A percentile compares a stretch with the other conserved stretches of the same genome.
Conservation (phyloP, 164 flowering plant genomes). For the Taxillus chinensis region DNA sequence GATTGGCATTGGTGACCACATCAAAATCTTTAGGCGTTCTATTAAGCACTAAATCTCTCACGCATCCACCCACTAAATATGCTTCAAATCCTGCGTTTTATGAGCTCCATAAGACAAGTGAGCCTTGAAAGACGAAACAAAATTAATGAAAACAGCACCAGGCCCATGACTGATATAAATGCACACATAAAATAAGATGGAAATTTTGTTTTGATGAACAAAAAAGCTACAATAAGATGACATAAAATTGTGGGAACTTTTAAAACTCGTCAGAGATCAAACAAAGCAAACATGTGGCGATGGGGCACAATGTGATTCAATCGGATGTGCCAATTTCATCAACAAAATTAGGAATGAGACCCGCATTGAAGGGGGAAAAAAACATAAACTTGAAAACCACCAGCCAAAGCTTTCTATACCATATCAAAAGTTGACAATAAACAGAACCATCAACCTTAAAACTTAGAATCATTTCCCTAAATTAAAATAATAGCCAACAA, state of each 20-base stretch:
- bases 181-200: neutral
- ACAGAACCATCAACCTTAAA: neutral
- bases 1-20: constrained; percentile 75
- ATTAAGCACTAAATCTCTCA: constrained; percentile 68
- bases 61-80: constrained; percentile 96
- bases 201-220: neutral
- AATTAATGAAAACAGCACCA: neutral
- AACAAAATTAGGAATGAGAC: no score
- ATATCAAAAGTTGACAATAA: neutral
- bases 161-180: neutral
- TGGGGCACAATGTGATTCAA: neutral
- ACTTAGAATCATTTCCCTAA: neutral
- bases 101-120: neutral
- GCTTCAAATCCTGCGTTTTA: constrained; percentile 54
- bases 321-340: no score
- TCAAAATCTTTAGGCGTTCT: constrained; percentile 88
- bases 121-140: neutral
- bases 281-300: neutral
- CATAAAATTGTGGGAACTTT: no score
- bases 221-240: no score
- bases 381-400: no score
- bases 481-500: neutral
- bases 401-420: no score
- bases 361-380: no score
- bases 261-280: neutral